Evolutionary conservation across 2,329 filamentous ascomycete genomes (phyloP).

Genomic region (Venturia oleaginea): DNA sequence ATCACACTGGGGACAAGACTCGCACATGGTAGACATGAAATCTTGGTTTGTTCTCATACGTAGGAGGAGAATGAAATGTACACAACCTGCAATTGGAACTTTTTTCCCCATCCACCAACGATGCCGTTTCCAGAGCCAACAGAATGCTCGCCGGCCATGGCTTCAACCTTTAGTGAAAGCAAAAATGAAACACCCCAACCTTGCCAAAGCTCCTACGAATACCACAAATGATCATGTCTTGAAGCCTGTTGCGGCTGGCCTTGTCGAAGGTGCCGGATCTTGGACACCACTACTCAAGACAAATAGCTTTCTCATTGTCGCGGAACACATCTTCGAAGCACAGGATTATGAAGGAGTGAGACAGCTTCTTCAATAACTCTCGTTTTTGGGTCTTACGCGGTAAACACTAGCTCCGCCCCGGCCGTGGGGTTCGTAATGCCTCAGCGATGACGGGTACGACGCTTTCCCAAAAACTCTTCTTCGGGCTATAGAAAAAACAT

Average conservation of each 20-base stretch:
- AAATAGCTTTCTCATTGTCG: background rate
- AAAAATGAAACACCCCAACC: background rate
- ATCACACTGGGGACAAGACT: background rate
- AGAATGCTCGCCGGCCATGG: background rate
- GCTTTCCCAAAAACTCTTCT: background rate
- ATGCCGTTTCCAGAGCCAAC: background rate
- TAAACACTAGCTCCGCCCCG: background rate
- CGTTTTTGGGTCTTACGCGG: no score
- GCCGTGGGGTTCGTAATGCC: background rate
- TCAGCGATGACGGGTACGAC: background rate
- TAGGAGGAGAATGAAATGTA: background rate
- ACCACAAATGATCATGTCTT: background rate
- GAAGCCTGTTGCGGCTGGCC: background rate
- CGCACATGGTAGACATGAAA: no score
- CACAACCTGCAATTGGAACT: background rate
- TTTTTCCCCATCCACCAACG: background rate
- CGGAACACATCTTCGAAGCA: background rate
- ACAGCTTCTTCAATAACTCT: no score
- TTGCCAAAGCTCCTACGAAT: background rate
- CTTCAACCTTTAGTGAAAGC: background rate
- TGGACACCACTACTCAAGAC: background rate
- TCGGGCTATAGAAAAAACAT: background rate
- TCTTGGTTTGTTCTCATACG: background rate
- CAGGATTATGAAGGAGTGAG: no score
- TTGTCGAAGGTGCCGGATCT: background rate